Evolutionary conservation across 1,284 basidiomycete genomes (phyloP).

Genomic region (Cryptococcus neoformans): DNA sequence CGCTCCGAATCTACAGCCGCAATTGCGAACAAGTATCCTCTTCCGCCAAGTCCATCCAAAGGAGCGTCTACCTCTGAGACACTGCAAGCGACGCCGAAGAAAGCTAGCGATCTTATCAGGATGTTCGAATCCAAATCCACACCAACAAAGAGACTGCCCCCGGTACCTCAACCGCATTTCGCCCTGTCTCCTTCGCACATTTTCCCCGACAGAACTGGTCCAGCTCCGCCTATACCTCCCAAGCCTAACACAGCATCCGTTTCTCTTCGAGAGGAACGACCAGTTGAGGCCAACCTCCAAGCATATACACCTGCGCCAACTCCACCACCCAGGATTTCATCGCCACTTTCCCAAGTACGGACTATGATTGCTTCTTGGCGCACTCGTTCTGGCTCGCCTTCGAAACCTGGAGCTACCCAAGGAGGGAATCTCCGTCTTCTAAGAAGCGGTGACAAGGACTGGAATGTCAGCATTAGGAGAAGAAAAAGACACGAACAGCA

Average conservation of each 20-base stretch:
- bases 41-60: constrained; percentile 26
- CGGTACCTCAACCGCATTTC: constrained; percentile 16
- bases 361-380: constrained; percentile 73
- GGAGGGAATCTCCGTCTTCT: constrained; percentile 27
- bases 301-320: constrained; percentile 1
- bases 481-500: constrained; percentile 53
- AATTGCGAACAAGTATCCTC: constrained; percentile 24
- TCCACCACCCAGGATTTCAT: constrained; percentile 26
- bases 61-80: constrained; percentile 1
- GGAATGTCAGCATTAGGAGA: constrained; percentile 63
- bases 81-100: constrained; percentile 23
- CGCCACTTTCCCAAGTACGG: constrained; percentile 55
- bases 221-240: constrained; percentile 1
- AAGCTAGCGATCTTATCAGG: constrained; percentile 39
- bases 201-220: not conserved
- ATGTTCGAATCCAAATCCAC: constrained; percentile 30
- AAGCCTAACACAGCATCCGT: not conserved
- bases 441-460: constrained; percentile 41
- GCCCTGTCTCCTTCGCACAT: constrained; percentile 5
- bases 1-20: not conserved
- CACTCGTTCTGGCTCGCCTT: constrained; percentile 23
- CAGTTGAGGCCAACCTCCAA: too few species aligned
- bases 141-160: not conserved
- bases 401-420: constrained; percentile 55
- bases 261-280: not conserved